Conservation (phyloP, 495 filamentous ascomycete genomes). For the Aspergillus steynii region DNA sequence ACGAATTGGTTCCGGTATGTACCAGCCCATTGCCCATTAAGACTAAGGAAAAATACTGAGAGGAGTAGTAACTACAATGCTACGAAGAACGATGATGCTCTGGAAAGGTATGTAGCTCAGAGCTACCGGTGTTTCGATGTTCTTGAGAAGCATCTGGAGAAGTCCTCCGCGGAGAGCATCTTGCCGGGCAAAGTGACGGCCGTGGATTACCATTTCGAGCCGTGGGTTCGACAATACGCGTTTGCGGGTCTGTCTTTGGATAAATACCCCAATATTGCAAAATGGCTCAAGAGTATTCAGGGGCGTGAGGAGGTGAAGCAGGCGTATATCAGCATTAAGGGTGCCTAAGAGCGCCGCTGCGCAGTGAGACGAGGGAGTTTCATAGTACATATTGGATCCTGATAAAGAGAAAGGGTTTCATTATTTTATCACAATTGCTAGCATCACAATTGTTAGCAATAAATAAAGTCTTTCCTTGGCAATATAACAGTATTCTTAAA, state of each 20-base stretch:
- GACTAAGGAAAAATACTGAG: neutral
- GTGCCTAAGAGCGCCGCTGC: slow-evolving; percentile 2
- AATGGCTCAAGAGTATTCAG: slow-evolving; percentile 29
- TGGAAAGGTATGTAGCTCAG: slow-evolving; percentile 39
- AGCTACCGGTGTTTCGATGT: slow-evolving; percentile 42
- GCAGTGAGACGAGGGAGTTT: neutral
- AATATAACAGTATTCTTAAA: no score
- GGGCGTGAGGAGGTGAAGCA: slow-evolving; percentile 30
- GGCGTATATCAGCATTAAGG: slow-evolving; percentile 28
- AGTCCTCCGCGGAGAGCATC: slow-evolving; percentile 37
- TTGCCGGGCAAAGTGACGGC: slow-evolving; percentile 35
- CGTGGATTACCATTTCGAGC: slow-evolving; percentile 48
- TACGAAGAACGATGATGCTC: slow-evolving; percentile 40
- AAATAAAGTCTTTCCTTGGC: no score
- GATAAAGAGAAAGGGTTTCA: no score
- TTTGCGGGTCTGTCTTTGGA: slow-evolving; percentile 45
- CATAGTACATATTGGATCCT: no score
- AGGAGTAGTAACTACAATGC: slow-evolving; percentile 27
- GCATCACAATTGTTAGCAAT: no score
- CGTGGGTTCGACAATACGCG: slow-evolving; percentile 41
- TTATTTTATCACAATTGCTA: no score
- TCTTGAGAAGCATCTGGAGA: slow-evolving; percentile 42
- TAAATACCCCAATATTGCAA: slow-evolving; percentile 34
- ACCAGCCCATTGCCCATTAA: neutral
- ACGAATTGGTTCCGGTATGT: slow-evolving; percentile 41